Base-by-base conservation (phyloP, 2,329 filamentous ascomycete species). In the Fusarium poae region DNA sequence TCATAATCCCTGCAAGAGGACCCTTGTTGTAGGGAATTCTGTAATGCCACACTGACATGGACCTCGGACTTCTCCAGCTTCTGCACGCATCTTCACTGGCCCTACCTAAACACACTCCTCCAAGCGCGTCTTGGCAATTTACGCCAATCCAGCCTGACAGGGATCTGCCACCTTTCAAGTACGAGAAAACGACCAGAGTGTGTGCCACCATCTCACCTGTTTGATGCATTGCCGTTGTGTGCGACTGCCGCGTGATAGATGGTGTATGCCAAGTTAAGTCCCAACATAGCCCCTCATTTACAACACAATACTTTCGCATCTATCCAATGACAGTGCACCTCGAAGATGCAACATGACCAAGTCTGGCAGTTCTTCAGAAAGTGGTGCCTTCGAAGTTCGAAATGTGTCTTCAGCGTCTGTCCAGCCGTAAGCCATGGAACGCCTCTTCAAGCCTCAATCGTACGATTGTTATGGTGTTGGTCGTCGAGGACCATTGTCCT, bases 121-220 rank as follows among this genome's bases (percentile, higher is more conserved):
- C 42, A 29, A 44, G 48, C 40, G 53, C 57, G 44, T 53, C 72
- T 74, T 72, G 59, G 68, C 63, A 62, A 39, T 37, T 27, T 48
- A 40, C 50, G 46, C 70, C 57, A 67, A 39, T 29, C 30, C 50
- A 52, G 37, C 27, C 43, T 53, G 32, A 55, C 53, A 48, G 51
- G 30, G 40, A 51, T 49, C 57, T 18, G 30, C 42, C 40, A 23
- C 40, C 18, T 34, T 39, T 60, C 15, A 25, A 29, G 56, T 48
- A 56, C 57, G 42, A 13, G 48, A 16, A 57, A 39, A 20, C 27
- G 27, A 32, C 40, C 42, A 27, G 30, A 25, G 42, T 40, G 20
- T 62, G 66, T 67, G 66, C 45, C 49, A 57, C 53, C 54, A 64
- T 51, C 43, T 60, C 42, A 39, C 49, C 48, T 53, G 35, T 54